Evolutionary conservation across 768 basidiomycete species (phyloP), one percentile per base, ranked within the genome.

Genomic region (Mycena latifolia): DNA sequence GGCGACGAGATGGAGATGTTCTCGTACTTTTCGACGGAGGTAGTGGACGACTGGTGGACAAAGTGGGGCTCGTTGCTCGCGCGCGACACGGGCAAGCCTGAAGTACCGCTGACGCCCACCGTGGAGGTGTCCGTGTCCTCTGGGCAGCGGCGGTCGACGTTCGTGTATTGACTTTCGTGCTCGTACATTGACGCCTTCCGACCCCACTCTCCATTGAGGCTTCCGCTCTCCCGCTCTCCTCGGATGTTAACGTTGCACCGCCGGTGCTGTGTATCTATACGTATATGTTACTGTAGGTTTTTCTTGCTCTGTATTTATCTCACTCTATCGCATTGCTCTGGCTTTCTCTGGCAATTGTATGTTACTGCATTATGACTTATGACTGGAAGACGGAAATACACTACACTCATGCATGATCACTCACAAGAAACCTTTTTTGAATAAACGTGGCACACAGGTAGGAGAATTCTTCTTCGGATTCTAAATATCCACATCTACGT

Each of bases 1-100:
- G 86, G 86, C 48, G 79, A 81, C 43, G 82, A 88, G 64, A 77
- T 85, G 58, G 80, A 79, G 25, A 69, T 89, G 63, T 86, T 84
- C 58, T 75, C 77, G 17, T 85, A 88, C 69, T 83, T 87, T 67
- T 82, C 87, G 11, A 80, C 78, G 41, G 88, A 90, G 50, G 79
- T 82, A 53, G 89, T 86, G 25, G 88, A 88, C 39, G 86, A 89
- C 70, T 90, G 88, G 87, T 90, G 88, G 88, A 80, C 84, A 14
- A 85, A 83, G 67, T 84, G 80, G 78, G 81, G 80, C 3, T 67
- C 73, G 22, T 63, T 78, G 14, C 72, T 81, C 39, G 72, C 74
- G 48, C 69, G 73, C 47, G 71, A 69, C 37, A 72, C 66, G 62
- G 31, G 64, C 66, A 50, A 71, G 67, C 33, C 55, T 14, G 59